Evolutionary conservation across 2,329 filamentous ascomycete species (phyloP), one percentile per base, ranked within the genome.

Genomic region (Venturia oleaginea): DNA sequence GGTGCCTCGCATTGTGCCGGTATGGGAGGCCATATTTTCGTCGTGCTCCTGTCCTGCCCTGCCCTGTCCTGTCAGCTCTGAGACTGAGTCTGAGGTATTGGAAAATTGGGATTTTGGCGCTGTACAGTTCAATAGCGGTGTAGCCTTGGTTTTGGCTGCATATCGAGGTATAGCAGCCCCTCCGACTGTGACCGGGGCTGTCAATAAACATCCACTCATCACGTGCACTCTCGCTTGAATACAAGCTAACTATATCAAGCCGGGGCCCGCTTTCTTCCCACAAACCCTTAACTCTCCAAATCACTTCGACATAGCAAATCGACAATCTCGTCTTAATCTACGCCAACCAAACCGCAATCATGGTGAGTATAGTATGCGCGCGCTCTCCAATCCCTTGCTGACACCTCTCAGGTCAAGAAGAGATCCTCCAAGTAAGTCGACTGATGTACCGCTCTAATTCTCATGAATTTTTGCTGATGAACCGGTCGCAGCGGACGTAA

Each of bases 401-500:
- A 60, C 78, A 79, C 80, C 79, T 80, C 87, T 77, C 77, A 89
- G 88, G 86, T 88, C 81, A 88, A 89, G 83, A 89, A 89, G 83
- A 83, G 86, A 79, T 85, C 86, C 76, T 86, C 84, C 81, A 89
- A 89, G 85, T 88, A 82, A 64, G 55, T 64, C 55, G 30, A 64
- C 51, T 37, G 62, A 64, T 64, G 62, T 64, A 38, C 62, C 62
- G 51, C 38, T 22, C 40, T 17, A 42, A 30, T 48, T 55, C 37
- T 19, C 22, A 37, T n/a, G 61, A 55, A 40, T 30, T 59, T 48
- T 51, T 32, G 46, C 55, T 64, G 63, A 60, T 61, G 78, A 74
- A 80, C 74, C 70, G 55, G 60, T 68, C 68, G 69, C 79, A 95
- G 90, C 86, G 93, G 93, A 81, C 92, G 93, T 81, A 97, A 97